These are phyloP conservation scores for Penicillium cinerascens DNA, from an alignment of 495 filamentous ascomycete genomes.

Conservation along the genomic window DNA sequence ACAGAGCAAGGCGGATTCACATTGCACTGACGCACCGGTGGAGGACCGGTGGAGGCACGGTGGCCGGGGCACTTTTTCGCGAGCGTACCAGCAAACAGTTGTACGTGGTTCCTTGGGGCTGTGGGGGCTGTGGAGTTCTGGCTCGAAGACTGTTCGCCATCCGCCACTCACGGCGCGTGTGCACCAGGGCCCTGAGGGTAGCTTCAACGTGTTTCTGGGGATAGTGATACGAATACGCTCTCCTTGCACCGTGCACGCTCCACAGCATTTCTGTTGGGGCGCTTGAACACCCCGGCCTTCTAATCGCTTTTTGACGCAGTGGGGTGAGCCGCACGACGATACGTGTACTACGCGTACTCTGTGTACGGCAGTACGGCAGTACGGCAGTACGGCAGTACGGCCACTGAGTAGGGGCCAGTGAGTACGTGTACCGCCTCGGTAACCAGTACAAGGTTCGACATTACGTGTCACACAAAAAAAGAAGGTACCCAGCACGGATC, in stretches of 20 bases:
- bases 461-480: background rate
- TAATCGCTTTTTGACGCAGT: background rate
- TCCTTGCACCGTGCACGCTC: background rate
- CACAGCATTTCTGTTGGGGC: background rate
- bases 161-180: background rate
- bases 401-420: too few species aligned
- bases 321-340: too few species aligned
- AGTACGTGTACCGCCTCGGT: too few species aligned
- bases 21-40: background rate
- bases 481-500: background rate
- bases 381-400: too few species aligned
- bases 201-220: background rate
- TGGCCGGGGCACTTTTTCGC: background rate
- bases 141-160: too few species aligned
- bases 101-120: background rate
- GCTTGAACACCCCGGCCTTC: background rate
- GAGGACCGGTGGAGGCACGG: background rate
- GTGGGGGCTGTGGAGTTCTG: background rate
- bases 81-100: background rate
- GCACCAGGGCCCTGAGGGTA: too few species aligned
- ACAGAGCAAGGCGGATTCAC: background rate
- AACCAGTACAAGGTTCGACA: background rate
- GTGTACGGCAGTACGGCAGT: too few species aligned
- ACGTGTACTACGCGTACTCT: background rate
- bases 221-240: conserved; percentile 1